Base-by-base conservation (phyloP, 2,329 filamentous ascomycete genomes). In the Alternaria conjuncta region DNA sequence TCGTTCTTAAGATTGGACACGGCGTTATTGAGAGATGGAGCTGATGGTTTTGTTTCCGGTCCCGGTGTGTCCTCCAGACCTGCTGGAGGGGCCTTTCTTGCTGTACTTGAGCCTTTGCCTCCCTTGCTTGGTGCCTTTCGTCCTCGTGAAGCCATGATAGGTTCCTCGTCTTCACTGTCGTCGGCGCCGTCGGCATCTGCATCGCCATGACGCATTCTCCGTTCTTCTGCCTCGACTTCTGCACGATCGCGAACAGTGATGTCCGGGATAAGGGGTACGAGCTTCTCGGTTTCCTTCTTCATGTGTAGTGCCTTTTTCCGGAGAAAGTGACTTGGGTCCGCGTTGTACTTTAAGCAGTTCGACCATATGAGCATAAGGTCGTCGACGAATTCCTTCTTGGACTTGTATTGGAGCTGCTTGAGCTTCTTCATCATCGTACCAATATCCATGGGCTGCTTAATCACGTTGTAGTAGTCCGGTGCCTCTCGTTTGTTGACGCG, bases 341-440 rank as follows among this genome's bases (percentile, higher is more conserved):
- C 92, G 78, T 99, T 99, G 81, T 98, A 99, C 74, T 92, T 94
- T 60, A 99, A 85, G 78, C 96, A 99, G 76, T 99, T 99, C 60
- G 94, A 89, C 96, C 96, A 99, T 56, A 99, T 98, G 55, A 98
- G 84, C 77, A 96, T 95, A 10, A 99, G 85, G 78, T 99, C 96
- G 30, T 92, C 88, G 25, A 98, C 94, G 70, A 99, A 99, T 23
- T 99, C 96, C 65, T 92, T 88, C 82, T 99, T 99, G 30, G 83
- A 84, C 72, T 84, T 84, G 77, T 85, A 85, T n/a, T 79, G 76
- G 23, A 84, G 75, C 60, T 81, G 79, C 89, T 90, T 89, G 91
- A 99, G 88, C 83, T 98, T 99, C 84, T 99, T 99, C 66, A 96
- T 97, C 94, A 99, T 98, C 51, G 90, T 91, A 41, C 96, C 96